phyloP scores from a whole-genome alignment of 1,139 yeast species.

The Yamadazyma friedrichii region DNA sequence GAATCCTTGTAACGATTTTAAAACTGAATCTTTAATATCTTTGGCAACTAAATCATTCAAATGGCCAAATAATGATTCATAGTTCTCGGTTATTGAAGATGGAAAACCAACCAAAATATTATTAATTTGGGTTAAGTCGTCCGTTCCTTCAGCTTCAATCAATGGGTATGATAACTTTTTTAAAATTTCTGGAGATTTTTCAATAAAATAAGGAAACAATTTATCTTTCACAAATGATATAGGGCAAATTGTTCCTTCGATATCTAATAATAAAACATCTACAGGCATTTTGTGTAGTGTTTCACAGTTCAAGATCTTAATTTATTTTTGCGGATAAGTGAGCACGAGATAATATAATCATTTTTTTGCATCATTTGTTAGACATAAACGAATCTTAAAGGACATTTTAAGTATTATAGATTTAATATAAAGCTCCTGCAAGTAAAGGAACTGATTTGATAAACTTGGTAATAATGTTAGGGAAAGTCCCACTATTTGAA shows the following conservation, averaged over 20 bases:
- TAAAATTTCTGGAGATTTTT: constrained; percentile 25
- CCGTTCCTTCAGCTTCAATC: neutral
- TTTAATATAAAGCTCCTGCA: too few species aligned
- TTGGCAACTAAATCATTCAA: constrained; percentile 43
- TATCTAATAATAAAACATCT: constrained; percentile 46
- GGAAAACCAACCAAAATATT: constrained; percentile 41
- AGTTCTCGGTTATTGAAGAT: constrained; percentile 17
- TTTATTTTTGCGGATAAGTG: neutral
- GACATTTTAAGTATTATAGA: too few species aligned
- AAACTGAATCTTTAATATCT: constrained; percentile 75
- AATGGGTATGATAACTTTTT: constrained; percentile 35
- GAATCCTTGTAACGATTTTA: constrained; percentile 79
- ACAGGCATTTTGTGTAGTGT: too few species aligned
- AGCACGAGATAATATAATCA: neutral
- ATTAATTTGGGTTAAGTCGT: constrained; percentile 17
- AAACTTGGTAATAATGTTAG: neutral
- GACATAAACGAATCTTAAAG: too few species aligned
- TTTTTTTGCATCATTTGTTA: neutral
- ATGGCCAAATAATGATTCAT: constrained; percentile 37
- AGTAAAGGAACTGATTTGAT: too few species aligned
- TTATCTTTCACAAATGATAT: constrained; percentile 80
- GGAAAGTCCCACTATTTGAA: constrained; percentile 2
- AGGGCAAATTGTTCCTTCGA: constrained; percentile 92
- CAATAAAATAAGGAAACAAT: constrained; percentile 54
- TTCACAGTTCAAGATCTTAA: too few species aligned